A percentile compares a stretch with the other conserved stretches of the same genome.
Conservation (phyloP, 164 flowering plant genomes). For the Aristolochia californica region DNA sequence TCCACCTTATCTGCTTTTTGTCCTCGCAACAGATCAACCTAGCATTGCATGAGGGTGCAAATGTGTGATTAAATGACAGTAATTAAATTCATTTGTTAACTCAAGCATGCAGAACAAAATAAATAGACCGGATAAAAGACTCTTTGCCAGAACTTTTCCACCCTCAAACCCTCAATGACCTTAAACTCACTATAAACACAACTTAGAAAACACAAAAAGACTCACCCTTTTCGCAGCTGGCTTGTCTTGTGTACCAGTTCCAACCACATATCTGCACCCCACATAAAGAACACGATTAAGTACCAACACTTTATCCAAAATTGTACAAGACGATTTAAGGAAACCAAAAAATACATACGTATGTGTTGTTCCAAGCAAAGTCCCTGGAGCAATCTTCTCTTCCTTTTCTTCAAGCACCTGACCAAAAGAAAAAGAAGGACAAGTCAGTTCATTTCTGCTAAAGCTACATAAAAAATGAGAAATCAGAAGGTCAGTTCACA, state of each 20-base stretch:
- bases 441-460: background rate
- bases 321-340: background rate
- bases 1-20: slow-evolving; percentile 92
- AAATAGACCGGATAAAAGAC: no score
- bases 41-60: slow-evolving; percentile 11
- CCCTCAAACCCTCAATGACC: no score
- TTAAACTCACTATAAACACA: background rate
- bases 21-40: slow-evolving; percentile 98
- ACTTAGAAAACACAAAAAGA: background rate
- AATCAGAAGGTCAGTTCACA: background rate
- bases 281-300: background rate
- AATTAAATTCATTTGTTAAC: no score
- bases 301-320: background rate
- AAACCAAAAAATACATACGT: slow-evolving; percentile 36
- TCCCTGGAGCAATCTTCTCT: slow-evolving; percentile 81
- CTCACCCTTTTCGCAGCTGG: slow-evolving; percentile 79
- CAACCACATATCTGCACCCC: slow-evolving; percentile 47
- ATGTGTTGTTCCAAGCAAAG: slow-evolving; percentile 81
- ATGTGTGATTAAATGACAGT: no score
- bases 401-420: slow-evolving; percentile 94
- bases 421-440: background rate
- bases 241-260: slow-evolving; percentile 68
- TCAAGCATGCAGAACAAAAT: no score
- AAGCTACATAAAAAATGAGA: background rate
- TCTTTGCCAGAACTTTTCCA: no score